Conservation (phyloP, 2,329 filamentous ascomycete genomes). For the Cordyceps fumosorosea region DNA sequence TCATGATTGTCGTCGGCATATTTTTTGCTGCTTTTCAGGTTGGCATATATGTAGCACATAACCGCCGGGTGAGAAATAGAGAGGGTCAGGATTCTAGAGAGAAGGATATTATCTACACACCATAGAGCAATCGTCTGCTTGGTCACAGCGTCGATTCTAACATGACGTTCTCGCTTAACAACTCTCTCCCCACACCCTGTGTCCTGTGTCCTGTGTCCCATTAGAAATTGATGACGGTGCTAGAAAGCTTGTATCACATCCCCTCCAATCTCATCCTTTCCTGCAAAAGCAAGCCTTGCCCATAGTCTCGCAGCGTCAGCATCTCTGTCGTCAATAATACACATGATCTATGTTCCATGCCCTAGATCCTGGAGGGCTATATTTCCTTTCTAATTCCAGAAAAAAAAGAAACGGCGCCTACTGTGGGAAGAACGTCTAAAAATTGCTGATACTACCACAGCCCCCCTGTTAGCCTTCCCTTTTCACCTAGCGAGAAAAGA, state of each 20-base stretch:
- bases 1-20: constrained; percentile 36
- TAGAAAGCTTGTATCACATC: no score
- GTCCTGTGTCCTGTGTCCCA: no score
- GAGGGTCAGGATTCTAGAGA: background rate
- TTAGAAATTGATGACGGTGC: no score
- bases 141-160: no score
- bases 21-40: constrained; percentile 33
- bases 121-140: background rate
- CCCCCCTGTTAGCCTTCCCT: background rate
- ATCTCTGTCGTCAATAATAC: background rate
- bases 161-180: no score
- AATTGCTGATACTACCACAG: background rate
- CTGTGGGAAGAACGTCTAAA: background rate
- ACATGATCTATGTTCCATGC: constrained; percentile 1
- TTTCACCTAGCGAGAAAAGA: constrained; percentile 20
- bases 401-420: background rate
- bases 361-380: background rate
- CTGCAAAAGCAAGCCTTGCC: no score
- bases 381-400: background rate
- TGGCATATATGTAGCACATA: background rate
- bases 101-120: background rate
- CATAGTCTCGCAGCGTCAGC: no score
- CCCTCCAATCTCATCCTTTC: no score
- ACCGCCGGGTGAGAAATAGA: background rate
- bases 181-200: no score